Conservation (phyloP, 2,329 filamentous ascomycete genomes). For the Alternaria postmessia region DNA sequence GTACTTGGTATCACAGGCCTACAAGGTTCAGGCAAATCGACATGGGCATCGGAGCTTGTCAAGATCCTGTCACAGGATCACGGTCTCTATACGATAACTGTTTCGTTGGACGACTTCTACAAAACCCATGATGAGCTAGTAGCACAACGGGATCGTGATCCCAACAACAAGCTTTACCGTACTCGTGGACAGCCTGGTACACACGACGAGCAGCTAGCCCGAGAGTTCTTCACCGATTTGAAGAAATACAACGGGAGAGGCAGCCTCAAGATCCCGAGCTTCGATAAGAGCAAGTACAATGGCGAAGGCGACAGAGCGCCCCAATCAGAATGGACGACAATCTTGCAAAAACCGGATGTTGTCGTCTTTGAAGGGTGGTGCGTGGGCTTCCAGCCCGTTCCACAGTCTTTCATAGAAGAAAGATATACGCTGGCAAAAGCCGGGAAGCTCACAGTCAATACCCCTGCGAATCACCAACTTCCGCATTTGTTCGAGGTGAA, state of each 20-base stretch:
- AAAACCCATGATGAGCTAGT: conserved; percentile 74
- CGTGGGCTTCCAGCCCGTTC: conserved; percentile 77
- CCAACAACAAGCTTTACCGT: conserved; percentile 77
- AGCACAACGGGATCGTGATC: conserved; percentile 69
- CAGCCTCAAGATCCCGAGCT: conserved; percentile 71
- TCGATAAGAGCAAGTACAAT: conserved; percentile 81
- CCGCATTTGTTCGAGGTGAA: conserved; percentile 68
- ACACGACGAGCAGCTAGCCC: conserved; percentile 75
- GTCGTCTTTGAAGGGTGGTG: conserved; percentile 93
- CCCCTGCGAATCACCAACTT: conserved; percentile 63
- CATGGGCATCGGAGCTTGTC: conserved; percentile 66
- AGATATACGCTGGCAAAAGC: conserved; percentile 64
- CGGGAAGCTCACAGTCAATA: conserved; percentile 53
- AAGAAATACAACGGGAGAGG: conserved; percentile 57
- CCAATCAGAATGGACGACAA: conserved; percentile 66
- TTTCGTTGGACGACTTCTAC: conserved; percentile 82
- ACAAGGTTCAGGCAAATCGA: conserved; percentile 92
- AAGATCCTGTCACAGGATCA: conserved; percentile 34
- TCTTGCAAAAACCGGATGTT: conserved; percentile 67
- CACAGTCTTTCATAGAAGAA: conserved; percentile 62
- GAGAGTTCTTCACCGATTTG: conserved; percentile 69
- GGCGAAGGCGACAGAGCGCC: conserved; percentile 80
- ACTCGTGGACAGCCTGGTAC: conserved; percentile 85
- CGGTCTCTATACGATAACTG: conserved; percentile 38
- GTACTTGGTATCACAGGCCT: conserved; percentile 90